Evolutionary conservation across 768 basidiomycete genomes (phyloP).

Genomic region (Rhizopogon salebrosus): DNA sequence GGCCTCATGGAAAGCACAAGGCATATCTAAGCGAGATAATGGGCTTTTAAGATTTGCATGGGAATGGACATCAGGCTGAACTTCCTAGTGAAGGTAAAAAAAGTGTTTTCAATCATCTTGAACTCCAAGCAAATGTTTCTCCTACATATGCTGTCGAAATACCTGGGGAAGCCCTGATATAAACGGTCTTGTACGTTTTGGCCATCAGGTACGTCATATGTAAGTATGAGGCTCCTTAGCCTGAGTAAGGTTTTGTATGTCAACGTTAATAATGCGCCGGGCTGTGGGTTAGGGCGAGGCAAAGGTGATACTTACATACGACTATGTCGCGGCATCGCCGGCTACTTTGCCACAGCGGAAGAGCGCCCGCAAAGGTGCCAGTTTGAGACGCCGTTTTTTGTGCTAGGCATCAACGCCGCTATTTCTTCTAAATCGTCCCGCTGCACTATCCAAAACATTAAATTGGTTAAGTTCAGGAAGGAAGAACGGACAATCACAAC

Average conservation of each 20-base stretch:
- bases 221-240: constrained; percentile 5
- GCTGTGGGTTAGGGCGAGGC: background rate
- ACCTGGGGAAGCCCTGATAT: constrained; percentile 1
- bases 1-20: constrained; percentile 27
- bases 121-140: constrained; percentile 4
- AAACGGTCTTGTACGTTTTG: background rate
- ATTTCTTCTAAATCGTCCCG: background rate
- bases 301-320: background rate
- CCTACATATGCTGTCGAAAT: constrained; percentile 1
- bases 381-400: background rate
- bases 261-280: constrained; percentile 1
- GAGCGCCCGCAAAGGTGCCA: background rate
- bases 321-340: background rate
- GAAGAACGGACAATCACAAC: background rate
- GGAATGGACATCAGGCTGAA: constrained; percentile 1
- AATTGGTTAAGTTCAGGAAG: background rate
- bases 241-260: background rate
- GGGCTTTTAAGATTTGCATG: constrained; percentile 6
- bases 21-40: constrained; percentile 24
- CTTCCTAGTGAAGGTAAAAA: constrained; percentile 1
- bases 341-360: background rate
- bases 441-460: background rate
- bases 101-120: constrained; percentile 5
- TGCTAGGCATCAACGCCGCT: background rate
- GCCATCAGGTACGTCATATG: constrained; percentile 9